Conservation (phyloP, 1,284 basidiomycete species). For the Ustilago xerochloae region DNA sequence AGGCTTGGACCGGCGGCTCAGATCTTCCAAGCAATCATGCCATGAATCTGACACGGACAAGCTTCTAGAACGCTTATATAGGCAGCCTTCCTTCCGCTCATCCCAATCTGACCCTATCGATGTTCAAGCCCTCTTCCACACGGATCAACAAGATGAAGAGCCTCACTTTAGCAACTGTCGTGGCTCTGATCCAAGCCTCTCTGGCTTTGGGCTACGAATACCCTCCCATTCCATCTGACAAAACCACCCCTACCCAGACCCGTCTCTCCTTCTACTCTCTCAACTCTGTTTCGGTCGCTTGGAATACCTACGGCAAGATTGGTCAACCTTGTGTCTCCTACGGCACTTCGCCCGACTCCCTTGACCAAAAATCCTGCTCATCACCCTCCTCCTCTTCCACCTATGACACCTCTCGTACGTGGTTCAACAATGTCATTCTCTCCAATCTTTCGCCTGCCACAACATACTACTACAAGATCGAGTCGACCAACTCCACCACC, state of each 20-base stretch:
- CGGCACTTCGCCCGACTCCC: conserved; percentile 18
- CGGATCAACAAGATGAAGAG: conserved; percentile 9
- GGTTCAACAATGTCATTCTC: conserved; percentile 48
- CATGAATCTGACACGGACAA: background rate
- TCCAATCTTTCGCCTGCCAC: conserved; percentile 37
- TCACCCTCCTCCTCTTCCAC: conserved; percentile 45
- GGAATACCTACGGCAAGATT: conserved; percentile 53
- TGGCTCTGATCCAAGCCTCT: conserved; percentile 12
- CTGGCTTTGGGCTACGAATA: conserved; percentile 22
- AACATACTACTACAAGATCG: conserved; percentile 56
- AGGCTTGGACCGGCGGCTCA: no score
- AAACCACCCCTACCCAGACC: conserved; percentile 50
- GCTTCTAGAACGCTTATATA: no score
- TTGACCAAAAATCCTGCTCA: conserved; percentile 30
- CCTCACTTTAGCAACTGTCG: conserved; percentile 10
- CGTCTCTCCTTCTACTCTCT: conserved; percentile 36
- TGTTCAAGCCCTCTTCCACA: background rate
- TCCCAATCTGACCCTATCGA: background rate
- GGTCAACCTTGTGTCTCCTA: conserved; percentile 41
- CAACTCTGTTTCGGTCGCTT: conserved; percentile 50
- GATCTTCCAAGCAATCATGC: no score
- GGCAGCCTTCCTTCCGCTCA: no score
- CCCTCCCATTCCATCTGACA: conserved; percentile 39
- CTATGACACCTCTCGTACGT: conserved; percentile 55
- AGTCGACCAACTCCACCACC: conserved; percentile 36